Conservation (phyloP, 805 yeast species). For the Candida schatavii region DNA sequence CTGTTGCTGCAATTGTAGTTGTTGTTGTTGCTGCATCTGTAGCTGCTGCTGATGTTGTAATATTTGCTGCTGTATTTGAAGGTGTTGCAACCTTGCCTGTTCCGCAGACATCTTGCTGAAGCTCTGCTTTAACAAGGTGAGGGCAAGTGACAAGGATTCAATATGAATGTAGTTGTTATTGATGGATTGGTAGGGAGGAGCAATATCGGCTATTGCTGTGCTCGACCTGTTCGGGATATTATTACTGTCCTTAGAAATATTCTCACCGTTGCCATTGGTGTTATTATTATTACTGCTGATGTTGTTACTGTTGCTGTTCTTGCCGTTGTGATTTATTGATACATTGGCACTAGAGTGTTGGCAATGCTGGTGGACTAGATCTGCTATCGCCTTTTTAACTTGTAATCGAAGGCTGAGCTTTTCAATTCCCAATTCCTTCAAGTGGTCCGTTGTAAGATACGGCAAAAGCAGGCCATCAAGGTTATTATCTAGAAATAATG, state of each 20-base stretch:
- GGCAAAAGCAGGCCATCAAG: constrained; percentile 73
- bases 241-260: constrained; percentile 7
- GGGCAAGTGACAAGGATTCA: constrained; percentile 37
- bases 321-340: not conserved
- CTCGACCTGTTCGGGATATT: no score
- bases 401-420: constrained; percentile 54
- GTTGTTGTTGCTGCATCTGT: constrained; percentile 9
- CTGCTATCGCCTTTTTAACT: constrained; percentile 59
- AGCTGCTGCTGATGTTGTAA: constrained; percentile 8
- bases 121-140: constrained; percentile 35
- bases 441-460: constrained; percentile 64
- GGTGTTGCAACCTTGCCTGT: constrained; percentile 10
- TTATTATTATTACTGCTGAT: not conserved
- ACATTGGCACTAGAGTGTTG: constrained; percentile 5
- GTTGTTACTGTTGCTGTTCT: not conserved
- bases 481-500: constrained; percentile 51
- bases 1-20: constrained; percentile 4
- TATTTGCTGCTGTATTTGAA: constrained; percentile 3
- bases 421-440: constrained; percentile 66
- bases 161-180: constrained; percentile 34
- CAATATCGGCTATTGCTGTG: not conserved
- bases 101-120: constrained; percentile 16
- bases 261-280: not conserved
- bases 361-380: constrained; percentile 41
- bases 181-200: constrained; percentile 16